Percentiles rank a stretch among this genome's conserved stretches.
Evolutionary conservation across 2,329 filamentous ascomycete genomes (phyloP).

Genomic region (Podosphaera xanthii): DNA sequence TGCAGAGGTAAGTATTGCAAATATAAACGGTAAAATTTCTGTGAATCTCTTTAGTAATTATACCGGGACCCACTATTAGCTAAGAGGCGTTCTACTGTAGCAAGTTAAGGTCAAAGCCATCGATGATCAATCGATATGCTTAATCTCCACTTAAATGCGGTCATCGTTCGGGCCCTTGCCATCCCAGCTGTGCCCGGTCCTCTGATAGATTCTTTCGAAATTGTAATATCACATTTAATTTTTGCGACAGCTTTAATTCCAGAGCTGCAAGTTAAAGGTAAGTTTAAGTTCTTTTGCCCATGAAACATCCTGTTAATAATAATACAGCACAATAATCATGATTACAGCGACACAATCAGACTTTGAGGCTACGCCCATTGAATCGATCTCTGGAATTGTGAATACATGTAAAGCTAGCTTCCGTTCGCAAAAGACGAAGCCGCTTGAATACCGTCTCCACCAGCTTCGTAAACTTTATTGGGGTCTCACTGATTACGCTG

Average conservation of each 20-base stretch:
- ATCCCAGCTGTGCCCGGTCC: neutral
- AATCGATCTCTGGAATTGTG: constrained; percentile 39
- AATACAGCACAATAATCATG: neutral
- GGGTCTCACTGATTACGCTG: constrained; percentile 59
- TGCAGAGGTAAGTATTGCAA: too few relatives aligned
- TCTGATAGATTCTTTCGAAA: neutral
- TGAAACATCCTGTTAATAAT: neutral
- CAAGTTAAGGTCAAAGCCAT: neutral
- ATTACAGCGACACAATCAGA: constrained; percentile 5
- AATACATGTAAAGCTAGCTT: constrained; percentile 45
- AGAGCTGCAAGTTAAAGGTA: neutral
- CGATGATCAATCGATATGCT: neutral
- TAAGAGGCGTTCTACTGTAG: too few relatives aligned
- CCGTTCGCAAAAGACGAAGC: constrained; percentile 57
- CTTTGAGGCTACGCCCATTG: constrained; percentile 39
- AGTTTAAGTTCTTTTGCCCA: neutral
- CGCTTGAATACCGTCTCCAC: constrained; percentile 55
- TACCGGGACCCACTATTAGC: too few relatives aligned
- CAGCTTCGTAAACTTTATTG: constrained; percentile 93
- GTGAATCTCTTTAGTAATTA: too few relatives aligned
- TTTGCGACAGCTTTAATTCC: neutral
- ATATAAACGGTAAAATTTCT: too few relatives aligned
- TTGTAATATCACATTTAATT: too few relatives aligned
- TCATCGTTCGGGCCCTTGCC: neutral
- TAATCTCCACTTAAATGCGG: neutral